These are phyloP conservation scores for Phialophora verrucosa DNA, from an alignment of 2,329 filamentous ascomycete genomes.

Conservation along the genomic window DNA sequence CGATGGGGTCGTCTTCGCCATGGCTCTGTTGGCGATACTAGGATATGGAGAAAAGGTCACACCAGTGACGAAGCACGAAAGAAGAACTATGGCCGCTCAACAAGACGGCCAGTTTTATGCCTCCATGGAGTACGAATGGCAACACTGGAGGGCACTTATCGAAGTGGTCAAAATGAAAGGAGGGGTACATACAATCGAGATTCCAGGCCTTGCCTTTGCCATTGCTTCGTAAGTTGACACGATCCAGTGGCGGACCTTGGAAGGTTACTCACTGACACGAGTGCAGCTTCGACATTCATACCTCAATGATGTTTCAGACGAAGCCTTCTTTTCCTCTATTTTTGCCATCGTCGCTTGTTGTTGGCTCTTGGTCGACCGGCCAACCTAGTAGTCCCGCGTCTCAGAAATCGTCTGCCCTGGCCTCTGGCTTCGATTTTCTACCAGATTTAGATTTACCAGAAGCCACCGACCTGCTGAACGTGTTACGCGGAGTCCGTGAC, in stretches of 20 bases:
- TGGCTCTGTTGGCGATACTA: constrained; percentile 12
- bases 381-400: constrained; percentile 5
- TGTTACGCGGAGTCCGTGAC: constrained; percentile 7
- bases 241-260: too few species aligned
- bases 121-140: constrained; percentile 22
- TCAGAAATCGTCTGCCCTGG: background rate
- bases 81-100: constrained; percentile 14
- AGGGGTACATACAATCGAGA: constrained; percentile 14
- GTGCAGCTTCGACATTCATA: constrained; percentile 21
- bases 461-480: constrained; percentile 6
- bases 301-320: constrained; percentile 20
- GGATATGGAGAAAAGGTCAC: constrained; percentile 19
- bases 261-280: constrained; percentile 1
- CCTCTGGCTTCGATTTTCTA: constrained; percentile 4
- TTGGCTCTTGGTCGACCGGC: constrained; percentile 13
- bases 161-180: constrained; percentile 20
- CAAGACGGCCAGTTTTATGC: constrained; percentile 23
- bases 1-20: constrained; percentile 18
- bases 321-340: constrained; percentile 17
- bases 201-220: constrained; percentile 21
- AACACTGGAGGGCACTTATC: constrained; percentile 16
- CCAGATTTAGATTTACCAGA: background rate
- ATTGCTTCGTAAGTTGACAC: constrained; percentile 16
- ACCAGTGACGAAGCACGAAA: constrained; percentile 6
- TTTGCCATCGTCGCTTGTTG: constrained; percentile 13